Base-by-base conservation (phyloP, 129 eudicot genomes). In the Cynara cardunculus region DNA sequence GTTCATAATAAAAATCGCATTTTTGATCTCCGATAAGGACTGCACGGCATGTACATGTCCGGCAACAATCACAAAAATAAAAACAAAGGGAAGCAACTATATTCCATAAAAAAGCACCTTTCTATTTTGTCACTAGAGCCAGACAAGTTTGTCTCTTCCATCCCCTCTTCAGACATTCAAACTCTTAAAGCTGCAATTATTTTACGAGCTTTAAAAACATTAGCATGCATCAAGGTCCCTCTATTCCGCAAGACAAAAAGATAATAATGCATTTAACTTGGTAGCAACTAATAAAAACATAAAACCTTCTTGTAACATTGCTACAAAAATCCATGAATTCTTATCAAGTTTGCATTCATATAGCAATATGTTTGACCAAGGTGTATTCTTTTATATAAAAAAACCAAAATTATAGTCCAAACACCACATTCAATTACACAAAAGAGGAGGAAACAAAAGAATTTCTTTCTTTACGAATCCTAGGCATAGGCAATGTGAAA, bases 31-130 rank as follows among this genome's bases (percentile, higher is more conserved):
- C 19, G 12, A 1, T 34, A 30, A 27, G 18, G 18, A 61, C 71
- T 31, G 61, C 37, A 7, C 13, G 9, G 77, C 3, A 44, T 56
- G 26, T 35, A 21, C 0, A 31, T 21, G 25, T 37, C n/a, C 18
- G n/a, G 25, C 70, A 31, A 12, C 3, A 28, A 70, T 3, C 46
- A 59, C 66, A 19, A 18, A 32, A 68, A 19, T 1, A 27, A 10
- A 4, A 19, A 68, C 25, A 39, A 31, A 9, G 39, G 69, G 34
- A 25, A 30, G 22, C 25, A 66, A 83, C 19, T 34, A 53, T 12
- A 46, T 1, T 11, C 61, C 25, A 18, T 5, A 22, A 37, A 83
- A 53, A 81, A 81, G 68, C 28, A 84, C 90, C 87, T 84, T 80
- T 73, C 84, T 61, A 73, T 77, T 46, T 62, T 84, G n/a, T 78